These are phyloP conservation scores for Apiospora aurea DNA, from an alignment of 2,329 filamentous ascomycete genomes.

Conservation along the genomic window DNA sequence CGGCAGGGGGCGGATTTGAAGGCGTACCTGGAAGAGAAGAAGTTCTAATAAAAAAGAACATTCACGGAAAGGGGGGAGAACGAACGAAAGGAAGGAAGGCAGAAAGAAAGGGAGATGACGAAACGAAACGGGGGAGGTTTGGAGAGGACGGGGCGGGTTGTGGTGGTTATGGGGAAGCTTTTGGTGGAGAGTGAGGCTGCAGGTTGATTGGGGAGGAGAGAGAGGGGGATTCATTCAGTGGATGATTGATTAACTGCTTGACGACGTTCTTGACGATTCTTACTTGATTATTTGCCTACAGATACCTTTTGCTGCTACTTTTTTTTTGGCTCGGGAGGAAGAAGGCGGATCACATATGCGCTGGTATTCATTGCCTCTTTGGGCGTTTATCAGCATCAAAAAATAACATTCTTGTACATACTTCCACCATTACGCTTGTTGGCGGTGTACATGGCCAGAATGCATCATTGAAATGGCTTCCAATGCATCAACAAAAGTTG, in stretches of 20 bases:
- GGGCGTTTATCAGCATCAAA: not conserved
- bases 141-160: not conserved
- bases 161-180: not conserved
- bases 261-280: not conserved
- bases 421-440: not conserved
- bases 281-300: not conserved
- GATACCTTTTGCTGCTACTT: conserved; percentile 13
- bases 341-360: not conserved
- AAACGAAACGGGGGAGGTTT: not conserved
- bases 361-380: not conserved
- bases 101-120: not conserved
- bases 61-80: not conserved
- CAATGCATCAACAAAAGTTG: not conserved
- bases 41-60: not conserved
- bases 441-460: not conserved
- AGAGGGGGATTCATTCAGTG: not conserved
- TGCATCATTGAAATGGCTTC: not conserved
- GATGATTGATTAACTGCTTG: not conserved
- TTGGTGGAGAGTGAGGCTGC: not conserved
- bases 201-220: not conserved
- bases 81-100: not conserved
- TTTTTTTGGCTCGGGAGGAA: not conserved
- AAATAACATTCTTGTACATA: conserved; percentile 10
- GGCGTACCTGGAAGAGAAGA: not conserved
- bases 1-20: not conserved